Base-by-base conservation (phyloP, 495 filamentous ascomycete genomes). In the Penicillium goetzii region DNA sequence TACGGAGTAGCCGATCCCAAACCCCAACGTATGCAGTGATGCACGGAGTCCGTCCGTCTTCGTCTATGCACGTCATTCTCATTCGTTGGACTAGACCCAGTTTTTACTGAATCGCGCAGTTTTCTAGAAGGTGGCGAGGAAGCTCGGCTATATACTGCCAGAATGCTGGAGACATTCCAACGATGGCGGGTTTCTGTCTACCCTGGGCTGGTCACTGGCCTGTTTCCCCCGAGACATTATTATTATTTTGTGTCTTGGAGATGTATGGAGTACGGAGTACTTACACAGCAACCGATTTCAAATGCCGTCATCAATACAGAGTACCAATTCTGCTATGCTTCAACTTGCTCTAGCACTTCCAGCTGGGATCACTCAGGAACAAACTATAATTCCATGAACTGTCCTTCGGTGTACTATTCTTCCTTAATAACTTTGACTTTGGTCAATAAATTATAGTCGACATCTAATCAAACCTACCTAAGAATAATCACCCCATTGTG, bases 121-220 rank as follows among this genome's bases (percentile, higher is more conserved):
- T 61, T 73, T 73, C 71, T 69, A 73, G 71, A 73, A 73, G 59
- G 65, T 71, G 64, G 68, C 56, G 62, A 71, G 60, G 55, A 51
- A 58, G 55, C 62, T 62, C 58, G 69, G 60, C 65, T 67, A 62
- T 67, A 62, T 49, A 23, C 43, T 49, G 15, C 21, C 60, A 52
- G 32, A 14, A 52, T 36, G 25, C 25, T 19, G 53, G 45, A 45
- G 12, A 58, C 66, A 68, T 68, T 28, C 66, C 66, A 65, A 56
- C 56, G 33, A 56, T 59, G 26, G 19, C 34, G 25, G 56, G 28
- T 49, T 30, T 32, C 7, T 32, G 30, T 32, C 30, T 32, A 32
- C 49, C 26, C 21, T 28, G 17, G n/a, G 15, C 25, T 43, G 45
- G 53, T 26, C 6, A 19, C 28, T 61, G 49, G 59, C 58, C 41